These are phyloP conservation scores for Backusella westeae DNA, from an alignment of 192 early-diverging fungal species.

Conservation along the genomic window DNA sequence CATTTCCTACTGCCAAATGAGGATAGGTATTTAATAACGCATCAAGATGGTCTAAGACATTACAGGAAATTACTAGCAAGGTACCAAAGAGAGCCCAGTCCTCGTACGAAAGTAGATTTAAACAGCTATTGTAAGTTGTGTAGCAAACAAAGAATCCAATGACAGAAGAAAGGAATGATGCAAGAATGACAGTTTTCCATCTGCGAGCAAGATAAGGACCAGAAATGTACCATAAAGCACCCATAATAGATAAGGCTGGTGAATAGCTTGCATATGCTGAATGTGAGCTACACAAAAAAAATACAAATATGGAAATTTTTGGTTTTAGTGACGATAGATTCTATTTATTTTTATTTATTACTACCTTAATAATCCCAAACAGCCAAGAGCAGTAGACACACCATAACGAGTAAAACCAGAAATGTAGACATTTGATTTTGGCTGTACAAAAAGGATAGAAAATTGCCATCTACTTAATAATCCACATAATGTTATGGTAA, in stretches of 20 bases:
- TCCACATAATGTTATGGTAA: background rate
- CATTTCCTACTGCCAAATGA: constrained; percentile 2
- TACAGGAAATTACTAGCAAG: constrained; percentile 16
- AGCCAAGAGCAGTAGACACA: constrained; percentile 9
- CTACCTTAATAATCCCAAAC: constrained; percentile 13
- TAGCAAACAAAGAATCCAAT: constrained; percentile 2
- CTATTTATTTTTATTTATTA: background rate
- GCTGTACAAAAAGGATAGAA: constrained; percentile 9
- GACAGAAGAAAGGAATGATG: constrained; percentile 26
- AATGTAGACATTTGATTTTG: background rate
- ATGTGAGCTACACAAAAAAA: background rate
- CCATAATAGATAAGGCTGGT: background rate
- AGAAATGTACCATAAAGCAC: constrained; percentile 15
- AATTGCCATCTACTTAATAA: constrained; percentile 24
- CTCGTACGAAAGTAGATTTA: constrained; percentile 33
- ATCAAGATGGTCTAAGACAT: constrained; percentile 28
- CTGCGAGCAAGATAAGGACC: constrained; percentile 40
- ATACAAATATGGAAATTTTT: background rate
- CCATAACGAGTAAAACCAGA: constrained; percentile 16
- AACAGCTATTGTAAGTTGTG: constrained; percentile 10
- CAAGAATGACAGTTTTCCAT: background rate
- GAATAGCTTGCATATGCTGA: background rate
- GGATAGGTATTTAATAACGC: constrained; percentile 35
- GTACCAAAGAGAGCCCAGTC: constrained; percentile 36
- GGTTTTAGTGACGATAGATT: background rate